A percentile compares a stretch with the other conserved stretches of the same genome.
Conservation (phyloP, 768 basidiomycete genomes). For the Mycena polygramma region DNA sequence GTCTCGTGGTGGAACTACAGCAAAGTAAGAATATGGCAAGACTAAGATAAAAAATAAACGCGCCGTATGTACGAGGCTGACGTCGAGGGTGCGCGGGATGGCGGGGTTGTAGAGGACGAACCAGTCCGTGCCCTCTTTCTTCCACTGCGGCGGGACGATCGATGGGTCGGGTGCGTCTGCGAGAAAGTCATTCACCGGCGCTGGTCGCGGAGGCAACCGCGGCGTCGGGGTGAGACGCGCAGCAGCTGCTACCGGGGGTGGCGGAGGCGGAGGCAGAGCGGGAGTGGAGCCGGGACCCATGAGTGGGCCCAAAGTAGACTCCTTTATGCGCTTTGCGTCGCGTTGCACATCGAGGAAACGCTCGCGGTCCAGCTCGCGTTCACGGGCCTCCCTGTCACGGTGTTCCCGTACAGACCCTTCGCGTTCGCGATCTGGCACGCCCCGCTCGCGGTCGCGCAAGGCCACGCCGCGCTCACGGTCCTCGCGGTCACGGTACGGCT, state of each 20-base stretch:
- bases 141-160: conserved; percentile 28
- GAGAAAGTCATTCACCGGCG: conserved; percentile 31
- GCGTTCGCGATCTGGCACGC: conserved; percentile 47
- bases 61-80: conserved; percentile 30
- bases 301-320: conserved; percentile 49
- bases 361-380: conserved; percentile 48
- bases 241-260: conserved; percentile 15
- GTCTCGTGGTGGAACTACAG: conserved; percentile 44
- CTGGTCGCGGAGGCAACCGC: conserved; percentile 21
- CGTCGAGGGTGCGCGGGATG: conserved; percentile 29
- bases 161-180: conserved; percentile 26
- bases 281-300: conserved; percentile 35
- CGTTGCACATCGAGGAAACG: conserved; percentile 55
- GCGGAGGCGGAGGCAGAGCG: conserved; percentile 24
- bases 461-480: conserved; percentile 23
- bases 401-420: conserved; percentile 47
- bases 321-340: conserved; percentile 73
- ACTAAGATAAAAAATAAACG: too few species aligned
- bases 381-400: conserved; percentile 26
- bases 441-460: conserved; percentile 43
- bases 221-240: conserved; percentile 25
- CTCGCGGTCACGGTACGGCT: conserved; percentile 29
- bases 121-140: conserved; percentile 33
- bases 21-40: too few species aligned
- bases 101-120: conserved; percentile 31